These are phyloP conservation scores for Arxiozyma heterogenica DNA, from an alignment of 1,139 yeast species.

Conservation along the genomic window DNA sequence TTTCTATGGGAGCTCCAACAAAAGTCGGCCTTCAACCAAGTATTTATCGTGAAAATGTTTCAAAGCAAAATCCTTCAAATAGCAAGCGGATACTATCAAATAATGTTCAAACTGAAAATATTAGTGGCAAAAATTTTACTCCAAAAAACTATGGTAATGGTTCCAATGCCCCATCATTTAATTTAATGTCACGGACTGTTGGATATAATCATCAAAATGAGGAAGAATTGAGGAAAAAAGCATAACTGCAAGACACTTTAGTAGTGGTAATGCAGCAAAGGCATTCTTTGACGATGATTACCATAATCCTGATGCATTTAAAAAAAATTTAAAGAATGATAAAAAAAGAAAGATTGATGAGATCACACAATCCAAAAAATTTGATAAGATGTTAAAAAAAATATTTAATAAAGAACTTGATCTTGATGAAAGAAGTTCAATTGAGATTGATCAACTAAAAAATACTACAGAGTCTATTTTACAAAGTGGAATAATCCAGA, in stretches of 20 bases:
- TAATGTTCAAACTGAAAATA: neutral
- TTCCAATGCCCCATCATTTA: neutral
- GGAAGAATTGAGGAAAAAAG: neutral
- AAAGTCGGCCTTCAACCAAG: slow-evolving; percentile 35
- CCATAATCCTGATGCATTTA: slow-evolving; percentile 40
- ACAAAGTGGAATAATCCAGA: slow-evolving; percentile 34
- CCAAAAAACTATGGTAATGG: neutral
- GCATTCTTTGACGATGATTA: slow-evolving; percentile 43
- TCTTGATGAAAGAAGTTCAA: slow-evolving; percentile 7
- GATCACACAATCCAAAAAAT: slow-evolving; percentile 17
- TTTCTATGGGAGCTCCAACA: slow-evolving; percentile 38
- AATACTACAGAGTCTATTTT: slow-evolving; percentile 32
- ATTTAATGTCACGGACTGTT: neutral
- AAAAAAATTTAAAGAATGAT: slow-evolving; percentile 23
- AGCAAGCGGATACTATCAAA: slow-evolving; percentile 6
- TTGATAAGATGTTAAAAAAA: slow-evolving; percentile 10
- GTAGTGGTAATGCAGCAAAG: slow-evolving; percentile 35
- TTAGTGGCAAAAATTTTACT: neutral
- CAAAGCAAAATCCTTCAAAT: neutral
- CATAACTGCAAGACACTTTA: slow-evolving; percentile 26
- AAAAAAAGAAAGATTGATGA: slow-evolving; percentile 25
- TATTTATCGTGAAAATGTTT: slow-evolving; percentile 19
- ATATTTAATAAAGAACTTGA: slow-evolving; percentile 5
- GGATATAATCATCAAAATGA: neutral
- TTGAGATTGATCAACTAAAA: slow-evolving; percentile 23